Evolutionary conservation across 2,329 filamentous ascomycete genomes (phyloP).

Genomic region (Tolypocladium pustulatum): DNA sequence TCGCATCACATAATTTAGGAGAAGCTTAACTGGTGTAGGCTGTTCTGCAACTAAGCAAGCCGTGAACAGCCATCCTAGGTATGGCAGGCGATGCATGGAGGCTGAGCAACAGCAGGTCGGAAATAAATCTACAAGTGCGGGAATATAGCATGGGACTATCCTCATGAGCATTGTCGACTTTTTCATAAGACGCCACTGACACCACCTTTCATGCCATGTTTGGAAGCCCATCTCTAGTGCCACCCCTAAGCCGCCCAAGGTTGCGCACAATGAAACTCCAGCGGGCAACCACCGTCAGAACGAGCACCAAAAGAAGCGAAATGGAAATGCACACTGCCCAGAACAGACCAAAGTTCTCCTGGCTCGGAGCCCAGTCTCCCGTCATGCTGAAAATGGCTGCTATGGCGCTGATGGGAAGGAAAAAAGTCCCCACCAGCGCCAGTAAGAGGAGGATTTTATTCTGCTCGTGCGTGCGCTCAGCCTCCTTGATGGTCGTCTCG

Average conservation of each 20-base stretch:
- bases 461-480: background rate
- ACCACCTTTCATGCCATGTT: background rate
- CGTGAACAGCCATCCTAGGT: too few relatives aligned
- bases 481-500: background rate
- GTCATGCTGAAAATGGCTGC: background rate
- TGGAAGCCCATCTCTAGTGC: background rate
- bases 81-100: too few relatives aligned
- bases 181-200: background rate
- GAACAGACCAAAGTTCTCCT: background rate
- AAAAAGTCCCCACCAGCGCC: background rate
- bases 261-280: background rate
- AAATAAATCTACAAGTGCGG: too few relatives aligned
- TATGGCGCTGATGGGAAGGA: background rate
- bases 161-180: too few relatives aligned
- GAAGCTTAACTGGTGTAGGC: too few relatives aligned
- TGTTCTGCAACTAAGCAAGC: too few relatives aligned
- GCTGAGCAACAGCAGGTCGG: too few relatives aligned
- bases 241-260: background rate
- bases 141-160: too few relatives aligned
- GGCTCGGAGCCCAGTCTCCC: background rate
- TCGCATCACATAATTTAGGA: too few relatives aligned
- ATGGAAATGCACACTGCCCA: background rate
- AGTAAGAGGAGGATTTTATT: background rate
- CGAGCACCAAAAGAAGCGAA: background rate
- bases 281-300: background rate